Evolutionary conservation across 2,329 filamentous ascomycete species (phyloP), one percentile per base, ranked within the genome.

Genomic region (Monilinia fructigena): DNA sequence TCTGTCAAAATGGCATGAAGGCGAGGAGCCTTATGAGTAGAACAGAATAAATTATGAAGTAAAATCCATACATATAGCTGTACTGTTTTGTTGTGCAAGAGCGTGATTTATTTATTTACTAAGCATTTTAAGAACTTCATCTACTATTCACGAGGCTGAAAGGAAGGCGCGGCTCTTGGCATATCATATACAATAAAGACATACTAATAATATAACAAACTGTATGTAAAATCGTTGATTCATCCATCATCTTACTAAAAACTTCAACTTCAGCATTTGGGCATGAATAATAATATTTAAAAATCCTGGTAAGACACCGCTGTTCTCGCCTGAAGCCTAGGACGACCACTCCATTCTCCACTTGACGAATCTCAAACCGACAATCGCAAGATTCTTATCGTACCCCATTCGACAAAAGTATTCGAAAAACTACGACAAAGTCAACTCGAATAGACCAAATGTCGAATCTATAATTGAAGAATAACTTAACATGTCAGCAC

Each of bases 1-100:
- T 42, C 50, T 65, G 63, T 65, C 63, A 42, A 52, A 60, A 53
- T 23, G 31, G 63, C 23, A 60, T 45, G 48, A 60, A 60, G 55
- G 63, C 55, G 47, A 65, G 55, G 52, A 65, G 55, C 55, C 60
- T 65, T 60, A 60, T 50, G 20, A 60, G 55, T 65, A 65, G 63
- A 59, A 53, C 14, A 65, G 31, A 65, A 50, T 59, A 28, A 59
- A 65, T 48, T 38, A 65, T 65, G 42, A 48, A 65, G n/a, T 45
- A 65, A 65, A 65, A 35, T 20, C 28, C 42, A 59, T 48, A 8
- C 23, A 20, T 20, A 35, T 55, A 18, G 28, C 40, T 47, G 42
- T 56, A 23, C 52, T 20, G 18, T 38, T 38, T 18, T 23, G 16
- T 23, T 38, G n/a, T 50, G 58, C 11, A 26, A 50, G 20, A 18